Evolutionary conservation across 306 rosid species (phyloP).

Genomic region (Sesbania bispinosa): DNA sequence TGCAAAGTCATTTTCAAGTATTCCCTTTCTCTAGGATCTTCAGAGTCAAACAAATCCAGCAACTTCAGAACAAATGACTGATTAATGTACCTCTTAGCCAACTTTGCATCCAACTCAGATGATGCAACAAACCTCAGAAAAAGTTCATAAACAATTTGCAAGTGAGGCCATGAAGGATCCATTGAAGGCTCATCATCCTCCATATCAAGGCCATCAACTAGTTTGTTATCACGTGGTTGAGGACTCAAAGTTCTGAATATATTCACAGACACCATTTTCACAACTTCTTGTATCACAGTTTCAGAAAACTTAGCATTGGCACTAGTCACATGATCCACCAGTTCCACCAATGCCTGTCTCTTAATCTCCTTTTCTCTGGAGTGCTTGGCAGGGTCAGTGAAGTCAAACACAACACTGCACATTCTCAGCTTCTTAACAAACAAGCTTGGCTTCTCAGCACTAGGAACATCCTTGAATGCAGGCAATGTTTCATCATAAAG

Average conservation of each 20-base stretch:
- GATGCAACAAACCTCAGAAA: constrained; percentile 63
- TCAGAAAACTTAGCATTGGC: constrained; percentile 55
- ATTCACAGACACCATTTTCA: constrained; percentile 57
- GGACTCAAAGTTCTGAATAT: constrained; percentile 57
- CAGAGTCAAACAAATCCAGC: constrained; percentile 62
- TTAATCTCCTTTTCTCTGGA: constrained; percentile 67
- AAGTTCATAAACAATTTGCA: constrained; percentile 43
- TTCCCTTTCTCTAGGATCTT: background rate
- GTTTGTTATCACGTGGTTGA: constrained; percentile 52
- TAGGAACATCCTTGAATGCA: constrained; percentile 55
- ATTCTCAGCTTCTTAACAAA: constrained; percentile 52
- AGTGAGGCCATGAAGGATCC: constrained; percentile 75
- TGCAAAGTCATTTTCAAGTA: background rate
- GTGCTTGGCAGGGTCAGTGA: constrained; percentile 58
- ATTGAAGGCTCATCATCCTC: constrained; percentile 68
- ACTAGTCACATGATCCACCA: constrained; percentile 58
- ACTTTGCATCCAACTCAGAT: constrained; percentile 58
- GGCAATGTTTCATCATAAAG: constrained; percentile 55
- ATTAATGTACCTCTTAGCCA: constrained; percentile 62
- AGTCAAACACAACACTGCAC: constrained; percentile 62
- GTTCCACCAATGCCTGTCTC: constrained; percentile 56
- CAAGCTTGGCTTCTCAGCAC: constrained; percentile 56
- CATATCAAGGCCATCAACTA: constrained; percentile 54
- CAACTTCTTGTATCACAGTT: constrained; percentile 50
- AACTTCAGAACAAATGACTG: constrained; percentile 57